Evolutionary conservation across 1,139 yeast species (phyloP).

Genomic region (Hanseniaspora sp.): DNA sequence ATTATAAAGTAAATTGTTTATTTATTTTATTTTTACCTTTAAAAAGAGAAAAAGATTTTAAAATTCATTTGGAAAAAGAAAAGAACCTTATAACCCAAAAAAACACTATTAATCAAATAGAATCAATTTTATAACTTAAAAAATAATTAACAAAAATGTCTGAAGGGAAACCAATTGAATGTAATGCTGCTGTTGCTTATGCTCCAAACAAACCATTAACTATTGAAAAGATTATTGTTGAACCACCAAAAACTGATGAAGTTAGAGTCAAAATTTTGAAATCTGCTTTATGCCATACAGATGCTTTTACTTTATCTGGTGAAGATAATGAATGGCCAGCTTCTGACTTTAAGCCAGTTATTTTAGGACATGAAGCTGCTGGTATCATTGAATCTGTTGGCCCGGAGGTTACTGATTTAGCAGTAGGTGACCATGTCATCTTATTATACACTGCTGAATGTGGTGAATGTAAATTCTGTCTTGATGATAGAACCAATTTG

Average conservation of each 20-base stretch:
- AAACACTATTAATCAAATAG: too few relatives aligned
- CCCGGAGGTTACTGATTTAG: slow-evolving; percentile 37
- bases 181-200: slow-evolving; percentile 97
- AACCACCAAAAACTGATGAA: slow-evolving; percentile 92
- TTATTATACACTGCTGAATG: slow-evolving; percentile 96
- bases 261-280: slow-evolving; percentile 78
- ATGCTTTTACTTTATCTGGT: slow-evolving; percentile 91
- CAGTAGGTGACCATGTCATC: slow-evolving; percentile 80
- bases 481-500: slow-evolving; percentile 87
- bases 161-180: slow-evolving; percentile 56
- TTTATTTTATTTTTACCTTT: too few relatives aligned
- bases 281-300: slow-evolving; percentile 98
- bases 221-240: slow-evolving; percentile 80
- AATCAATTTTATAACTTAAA: too few relatives aligned
- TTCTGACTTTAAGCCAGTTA: slow-evolving; percentile 73
- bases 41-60: too few relatives aligned
- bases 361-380: slow-evolving; percentile 95
- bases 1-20: too few relatives aligned
- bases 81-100: too few relatives aligned
- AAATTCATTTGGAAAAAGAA: too few relatives aligned
- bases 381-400: slow-evolving; percentile 39
- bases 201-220: slow-evolving; percentile 78
- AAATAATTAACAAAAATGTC: slow-evolving; percentile 22
- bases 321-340: slow-evolving; percentile 61
- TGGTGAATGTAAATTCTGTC: slow-evolving; percentile 87